A percentile compares a stretch with the other conserved stretches of the same genome.
phyloP scores from a whole-genome alignment of 148 eudicot genomes.

The Silene latifolia region DNA sequence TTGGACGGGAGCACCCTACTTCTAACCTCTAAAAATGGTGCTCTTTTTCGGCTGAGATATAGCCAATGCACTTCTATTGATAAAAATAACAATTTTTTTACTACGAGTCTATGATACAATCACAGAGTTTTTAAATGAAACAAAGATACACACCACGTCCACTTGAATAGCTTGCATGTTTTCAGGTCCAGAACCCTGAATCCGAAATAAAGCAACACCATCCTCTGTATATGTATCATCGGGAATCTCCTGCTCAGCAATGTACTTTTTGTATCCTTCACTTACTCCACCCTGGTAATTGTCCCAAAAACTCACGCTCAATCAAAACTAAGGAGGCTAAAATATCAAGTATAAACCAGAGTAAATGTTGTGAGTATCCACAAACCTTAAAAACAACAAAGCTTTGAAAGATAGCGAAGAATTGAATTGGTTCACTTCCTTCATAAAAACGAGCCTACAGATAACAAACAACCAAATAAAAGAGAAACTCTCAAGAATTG shows the following conservation, averaged over 20 bases:
- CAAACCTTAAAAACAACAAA: slow-evolving; percentile 82
- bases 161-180: slow-evolving; percentile 98
- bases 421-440: slow-evolving; percentile 85
- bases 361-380: background rate
- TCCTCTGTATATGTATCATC: slow-evolving; percentile 70
- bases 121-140: background rate
- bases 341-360: background rate
- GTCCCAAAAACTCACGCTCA: slow-evolving; percentile 11
- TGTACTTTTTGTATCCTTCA: slow-evolving; percentile 58
- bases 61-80: too few species aligned
- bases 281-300: slow-evolving; percentile 71
- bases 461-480: slow-evolving; percentile 28
- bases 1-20: too few species aligned
- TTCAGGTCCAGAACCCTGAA: slow-evolving; percentile 86
- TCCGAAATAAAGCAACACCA: slow-evolving; percentile 64
- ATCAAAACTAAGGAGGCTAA: background rate
- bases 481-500: slow-evolving; percentile 12
- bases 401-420: slow-evolving; percentile 90
- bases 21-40: too few species aligned
- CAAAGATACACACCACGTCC: slow-evolving; percentile 47
- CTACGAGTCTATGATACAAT: too few species aligned
- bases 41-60: too few species aligned
- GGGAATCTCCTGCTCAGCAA: slow-evolving; percentile 54
- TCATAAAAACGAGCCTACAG: slow-evolving; percentile 77
- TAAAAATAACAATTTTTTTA: too few species aligned